These are phyloP conservation scores for Cephaloascus fragrans DNA, from an alignment of 805 yeast species.

Conservation along the genomic window DNA sequence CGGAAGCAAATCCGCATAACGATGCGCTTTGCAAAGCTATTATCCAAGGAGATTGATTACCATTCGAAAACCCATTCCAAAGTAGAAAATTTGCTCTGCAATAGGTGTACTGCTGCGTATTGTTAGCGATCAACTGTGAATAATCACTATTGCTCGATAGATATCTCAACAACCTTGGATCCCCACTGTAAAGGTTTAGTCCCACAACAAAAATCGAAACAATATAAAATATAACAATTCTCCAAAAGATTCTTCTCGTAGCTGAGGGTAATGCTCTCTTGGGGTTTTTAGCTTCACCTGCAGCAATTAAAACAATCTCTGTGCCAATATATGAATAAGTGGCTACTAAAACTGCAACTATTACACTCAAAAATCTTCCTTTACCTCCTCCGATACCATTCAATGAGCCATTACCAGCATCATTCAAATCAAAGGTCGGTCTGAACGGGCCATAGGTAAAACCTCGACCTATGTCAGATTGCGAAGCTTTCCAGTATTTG, in stretches of 20 bases:
- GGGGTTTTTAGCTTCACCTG: conserved; percentile 81
- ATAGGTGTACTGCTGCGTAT: conserved; percentile 12
- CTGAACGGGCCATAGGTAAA: conserved; percentile 64
- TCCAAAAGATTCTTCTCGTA: conserved; percentile 63
- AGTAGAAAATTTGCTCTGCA: conserved; percentile 13
- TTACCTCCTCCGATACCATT: conserved; percentile 50
- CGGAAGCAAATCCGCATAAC: neutral
- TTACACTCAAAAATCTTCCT: conserved; percentile 52
- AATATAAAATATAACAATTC: conserved; percentile 56
- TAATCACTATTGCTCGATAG: conserved; percentile 18
- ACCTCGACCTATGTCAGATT: conserved; percentile 35
- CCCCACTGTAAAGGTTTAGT: conserved; percentile 67
- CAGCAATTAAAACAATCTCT: conserved; percentile 74
- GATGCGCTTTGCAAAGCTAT: conserved; percentile 27
- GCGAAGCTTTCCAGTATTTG: conserved; percentile 52
- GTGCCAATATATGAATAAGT: conserved; percentile 76
- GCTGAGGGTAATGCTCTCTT: conserved; percentile 70
- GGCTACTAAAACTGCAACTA: conserved; percentile 54
- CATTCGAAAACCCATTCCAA: conserved; percentile 21
- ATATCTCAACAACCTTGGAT: conserved; percentile 58
- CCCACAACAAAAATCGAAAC: conserved; percentile 62
- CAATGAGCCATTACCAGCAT: conserved; percentile 42
- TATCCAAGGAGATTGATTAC: conserved; percentile 35
- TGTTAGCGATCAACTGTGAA: no score
- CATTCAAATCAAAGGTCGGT: conserved; percentile 60